These are phyloP conservation scores for Sisymbrium altissimum DNA, from an alignment of 345 rosid species.

Conservation along the genomic window DNA sequence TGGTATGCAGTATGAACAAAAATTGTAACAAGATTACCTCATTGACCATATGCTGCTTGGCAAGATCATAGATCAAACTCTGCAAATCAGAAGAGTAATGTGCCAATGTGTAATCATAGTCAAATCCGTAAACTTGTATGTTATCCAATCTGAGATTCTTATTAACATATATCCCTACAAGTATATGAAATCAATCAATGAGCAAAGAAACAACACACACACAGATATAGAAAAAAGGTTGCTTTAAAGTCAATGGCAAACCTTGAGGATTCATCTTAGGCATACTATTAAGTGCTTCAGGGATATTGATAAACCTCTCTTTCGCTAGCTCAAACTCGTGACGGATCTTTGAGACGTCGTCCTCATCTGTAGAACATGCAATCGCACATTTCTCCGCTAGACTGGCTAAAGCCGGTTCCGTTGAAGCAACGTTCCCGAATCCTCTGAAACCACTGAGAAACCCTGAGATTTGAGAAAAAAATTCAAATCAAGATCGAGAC, in stretches of 20 bases:
- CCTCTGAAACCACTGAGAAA: constrained; percentile 35
- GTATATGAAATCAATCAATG: neutral
- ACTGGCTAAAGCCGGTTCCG: constrained; percentile 36
- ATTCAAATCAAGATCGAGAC: neutral
- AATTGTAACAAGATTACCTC: constrained; percentile 50
- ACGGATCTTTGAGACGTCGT: constrained; percentile 58
- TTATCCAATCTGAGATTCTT: constrained; percentile 82
- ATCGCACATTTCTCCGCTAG: constrained; percentile 36
- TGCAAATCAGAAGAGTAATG: constrained; percentile 82
- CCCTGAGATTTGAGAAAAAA: constrained; percentile 31
- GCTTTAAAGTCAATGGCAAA: neutral
- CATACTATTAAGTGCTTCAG: constrained; percentile 56
- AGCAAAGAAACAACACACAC: neutral
- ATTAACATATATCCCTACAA: constrained; percentile 77
- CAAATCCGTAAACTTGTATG: constrained; percentile 89
- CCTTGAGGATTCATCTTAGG: constrained; percentile 94
- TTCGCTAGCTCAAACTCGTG: constrained; percentile 63
- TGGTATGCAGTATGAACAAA: neutral
- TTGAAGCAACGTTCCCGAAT: constrained; percentile 24
- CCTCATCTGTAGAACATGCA: constrained; percentile 18
- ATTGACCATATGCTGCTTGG: constrained; percentile 86
- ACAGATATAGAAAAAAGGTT: neutral
- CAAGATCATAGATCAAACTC: constrained; percentile 87
- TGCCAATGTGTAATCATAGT: constrained; percentile 92
- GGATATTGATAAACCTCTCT: constrained; percentile 68